Percentiles rank a stretch among this genome's conserved stretches.
Evolutionary conservation across 805 yeast genomes (phyloP).

Genomic region (Ogataea saltuana): DNA sequence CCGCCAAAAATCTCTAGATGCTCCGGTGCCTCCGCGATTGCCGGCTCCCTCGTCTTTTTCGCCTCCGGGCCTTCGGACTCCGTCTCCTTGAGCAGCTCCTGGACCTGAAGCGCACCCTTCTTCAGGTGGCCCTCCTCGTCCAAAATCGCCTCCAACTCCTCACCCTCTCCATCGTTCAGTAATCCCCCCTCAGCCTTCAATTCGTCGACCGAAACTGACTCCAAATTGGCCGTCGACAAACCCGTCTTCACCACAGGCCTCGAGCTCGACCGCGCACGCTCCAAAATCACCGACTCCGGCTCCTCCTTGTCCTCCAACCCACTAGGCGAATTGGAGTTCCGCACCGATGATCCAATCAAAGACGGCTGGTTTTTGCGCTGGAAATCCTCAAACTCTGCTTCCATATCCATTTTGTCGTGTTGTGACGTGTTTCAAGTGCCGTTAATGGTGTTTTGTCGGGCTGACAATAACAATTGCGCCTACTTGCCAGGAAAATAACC

Average conservation of each 20-base stretch:
- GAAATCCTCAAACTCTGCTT: slow-evolving; percentile 53
- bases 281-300: slow-evolving; percentile 11
- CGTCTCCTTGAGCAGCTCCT: slow-evolving; percentile 20
- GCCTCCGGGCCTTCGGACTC: slow-evolving; percentile 4
- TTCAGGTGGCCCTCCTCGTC: slow-evolving; percentile 56
- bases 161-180: slow-evolving; percentile 58
- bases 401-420: slow-evolving; percentile 45
- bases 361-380: slow-evolving; percentile 50
- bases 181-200: slow-evolving; percentile 51
- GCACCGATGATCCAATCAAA: slow-evolving; percentile 51
- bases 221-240: slow-evolving; percentile 28
- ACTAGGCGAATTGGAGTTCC: slow-evolving; percentile 26
- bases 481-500: background rate
- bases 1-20: slow-evolving; percentile 32
- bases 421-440: background rate
- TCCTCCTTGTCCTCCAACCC: slow-evolving; percentile 20
- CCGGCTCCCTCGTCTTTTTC: slow-evolving; percentile 3
- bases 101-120: slow-evolving; percentile 42
- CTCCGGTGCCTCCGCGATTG: slow-evolving; percentile 10
- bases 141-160: slow-evolving; percentile 50
- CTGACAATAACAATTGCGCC: too few relatives aligned
- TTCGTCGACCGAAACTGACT: slow-evolving; percentile 36
- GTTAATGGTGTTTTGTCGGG: too few relatives aligned
- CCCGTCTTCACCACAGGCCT: slow-evolving; percentile 47
- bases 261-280: slow-evolving; percentile 32